Evolutionary conservation across 108 stramenopile genomes (phyloP).

Genomic region (Fragilariopsis cylindrus): DNA sequence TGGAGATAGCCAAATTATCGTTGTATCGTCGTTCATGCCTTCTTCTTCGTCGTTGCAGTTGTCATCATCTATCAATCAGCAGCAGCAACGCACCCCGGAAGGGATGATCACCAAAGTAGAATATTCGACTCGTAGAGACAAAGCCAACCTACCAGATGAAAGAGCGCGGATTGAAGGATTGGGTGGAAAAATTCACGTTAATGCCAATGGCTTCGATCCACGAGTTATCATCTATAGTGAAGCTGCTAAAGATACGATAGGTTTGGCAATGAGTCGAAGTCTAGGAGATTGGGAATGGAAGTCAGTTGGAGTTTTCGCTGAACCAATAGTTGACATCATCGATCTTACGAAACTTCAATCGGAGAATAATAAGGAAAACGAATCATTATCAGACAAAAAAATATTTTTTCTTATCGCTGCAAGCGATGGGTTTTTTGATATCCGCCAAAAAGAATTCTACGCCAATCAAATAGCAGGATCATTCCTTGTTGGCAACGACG

Average conservation of each 20-base stretch:
- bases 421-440: conserved; percentile 75
- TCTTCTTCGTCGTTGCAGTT: background rate
- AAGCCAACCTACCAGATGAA: conserved; percentile 68
- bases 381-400: conserved; percentile 7
- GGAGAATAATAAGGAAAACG: background rate
- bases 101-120: conserved; percentile 4
- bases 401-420: conserved; percentile 57
- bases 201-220: conserved; percentile 36
- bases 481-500: conserved; percentile 12
- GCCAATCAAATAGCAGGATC: conserved; percentile 54
- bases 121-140: conserved; percentile 45
- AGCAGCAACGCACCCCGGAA: conserved; percentile 9
- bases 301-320: conserved; percentile 63
- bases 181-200: conserved; percentile 64
- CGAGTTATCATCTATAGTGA: conserved; percentile 49
- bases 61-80: background rate
- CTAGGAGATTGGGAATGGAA: conserved; percentile 75
- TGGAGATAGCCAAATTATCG: conserved; percentile 64
- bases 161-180: conserved; percentile 51
- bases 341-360: conserved; percentile 37
- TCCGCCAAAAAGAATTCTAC: conserved; percentile 49
- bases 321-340: conserved; percentile 60
- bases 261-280: conserved; percentile 69
- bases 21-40: conserved; percentile 32
- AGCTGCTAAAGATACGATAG: conserved; percentile 52